Evolutionary conservation across 1,284 basidiomycete species (phyloP), one percentile per base, ranked within the genome.

Genomic region (Cryptococcus maquisensis): DNA sequence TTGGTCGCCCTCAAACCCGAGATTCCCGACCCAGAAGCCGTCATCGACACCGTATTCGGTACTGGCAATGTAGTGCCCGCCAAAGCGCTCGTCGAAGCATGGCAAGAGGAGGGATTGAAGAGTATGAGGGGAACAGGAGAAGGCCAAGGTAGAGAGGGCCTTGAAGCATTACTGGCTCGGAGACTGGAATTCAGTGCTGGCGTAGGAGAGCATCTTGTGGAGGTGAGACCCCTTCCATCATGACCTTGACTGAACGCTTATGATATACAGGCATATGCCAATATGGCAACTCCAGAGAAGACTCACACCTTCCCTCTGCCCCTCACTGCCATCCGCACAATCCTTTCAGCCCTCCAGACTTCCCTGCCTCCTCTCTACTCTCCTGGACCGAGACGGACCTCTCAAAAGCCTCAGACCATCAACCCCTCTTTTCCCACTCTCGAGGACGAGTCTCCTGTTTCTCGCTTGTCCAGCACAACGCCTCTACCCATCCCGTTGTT

Each of bases 41-140:
- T 67, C 8, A 49, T 73, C 44, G 72, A 74, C 52, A 69, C 66
- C 7, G 20, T 74, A 40, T 72, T 74, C 47, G 71, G 71, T 3
- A 23, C 58, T 4, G 66, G 66, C 0, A 40, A 51, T 15, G 54
- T 59, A 2, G 56, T 49, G 1, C 59, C 64, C 9, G 47, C 57
- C 3, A 61, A 61, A 45, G 66, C 65, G 6, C 60, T 74, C 13
- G 67, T 72, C 0, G 42, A 54, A 12, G 57, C 59, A 16, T 74
- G 70, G 69, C 62, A 65, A 37, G 60, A 64, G 13, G 66, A 54
- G 28, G 72, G 70, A 5, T 23, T 52, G 36, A 46, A 46, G 10
- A 24, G 18, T 6, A 67, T 71, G 69, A 42, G 37, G 21, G 51
- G 45, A 26, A 28, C 42, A 28, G 39, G 21, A 21, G 28, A 20